Evolutionary conservation across 306 rosid genomes (phyloP).

Genomic region (Prunus campanulata): DNA sequence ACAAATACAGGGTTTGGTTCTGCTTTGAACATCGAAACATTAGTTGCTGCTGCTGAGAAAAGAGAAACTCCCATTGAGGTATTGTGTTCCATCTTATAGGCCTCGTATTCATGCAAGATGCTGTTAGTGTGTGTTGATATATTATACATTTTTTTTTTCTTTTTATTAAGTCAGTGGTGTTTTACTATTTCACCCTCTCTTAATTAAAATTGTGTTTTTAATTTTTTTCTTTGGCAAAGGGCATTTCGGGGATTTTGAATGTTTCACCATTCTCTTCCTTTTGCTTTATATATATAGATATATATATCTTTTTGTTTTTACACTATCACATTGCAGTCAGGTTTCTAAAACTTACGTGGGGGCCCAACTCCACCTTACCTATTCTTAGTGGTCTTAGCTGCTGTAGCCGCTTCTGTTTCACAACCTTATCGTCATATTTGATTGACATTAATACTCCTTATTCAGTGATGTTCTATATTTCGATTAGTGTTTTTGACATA

Average conservation of each 20-base stretch:
- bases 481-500: not conserved
- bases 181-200: no score
- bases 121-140: not conserved
- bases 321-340: not conserved
- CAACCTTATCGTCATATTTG: not conserved
- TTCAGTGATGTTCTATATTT: not conserved
- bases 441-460: not conserved
- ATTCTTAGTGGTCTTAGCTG: not conserved
- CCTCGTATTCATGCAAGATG: constrained; percentile 9
- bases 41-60: constrained; percentile 97
- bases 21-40: constrained; percentile 93
- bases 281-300: no score
- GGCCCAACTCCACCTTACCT: no score
- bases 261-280: no score
- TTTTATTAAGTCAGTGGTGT: no score
- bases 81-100: constrained; percentile 10
- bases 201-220: no score
- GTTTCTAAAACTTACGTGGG: not conserved
- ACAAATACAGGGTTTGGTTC: constrained; percentile 82
- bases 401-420: not conserved
- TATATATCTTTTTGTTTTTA: not conserved
- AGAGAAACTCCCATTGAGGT: constrained; percentile 96
- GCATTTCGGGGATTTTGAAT: no score
- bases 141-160: not conserved
- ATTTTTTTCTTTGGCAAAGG: no score